Evolutionary conservation across 2,329 filamentous ascomycete species (phyloP), one percentile per base, ranked within the genome.

Genomic region (Ophiostoma montium): DNA sequence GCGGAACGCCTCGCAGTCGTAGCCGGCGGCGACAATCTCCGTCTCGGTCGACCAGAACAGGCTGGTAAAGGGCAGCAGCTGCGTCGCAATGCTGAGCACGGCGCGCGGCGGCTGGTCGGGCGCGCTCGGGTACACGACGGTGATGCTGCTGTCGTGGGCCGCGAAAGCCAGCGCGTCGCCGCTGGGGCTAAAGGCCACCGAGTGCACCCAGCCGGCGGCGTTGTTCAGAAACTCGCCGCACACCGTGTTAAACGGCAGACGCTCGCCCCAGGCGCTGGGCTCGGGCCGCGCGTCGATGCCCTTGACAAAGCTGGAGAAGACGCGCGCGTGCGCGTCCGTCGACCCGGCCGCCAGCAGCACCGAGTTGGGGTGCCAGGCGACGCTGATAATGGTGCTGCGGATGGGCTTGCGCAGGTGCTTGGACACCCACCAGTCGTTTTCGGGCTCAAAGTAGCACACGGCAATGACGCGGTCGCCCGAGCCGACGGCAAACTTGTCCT

Each of bases 381-480:
- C 80, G 15, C 85, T 88, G 50, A 92, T 96, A 60, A 98, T 90
- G 50, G 92, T 98, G 64, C 88, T 95, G 57, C 90, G 85, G 60
- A 98, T 94, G 18, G 92, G 92, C 76, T 96, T 98, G 79, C 96
- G 96, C 62, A 98, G 70, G 68, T 98, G 92, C 75, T 98, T 98
- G 35, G 89, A 95, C 38, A 98, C 90, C 92, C 92, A 98, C 92
- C 92, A 98, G 71, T 98, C 89, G 67, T 98, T 95, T 67, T 98
- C 92, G 65, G 95, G 86, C 63, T 98, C 92, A 59, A 98, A 98
- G 71, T 96, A 96, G 74, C 92, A 98, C 58, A 96, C 78, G 36
- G 92, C 88, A 60, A 98, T 95, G 56, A 95, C 84, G 55, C 92
- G 82, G 58, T 95, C 92, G 54, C 92, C 92, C 27, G 89, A 95